These are phyloP conservation scores for Fusarium staphyleae DNA, from an alignment of 2,329 filamentous ascomycete genomes.

Conservation along the genomic window DNA sequence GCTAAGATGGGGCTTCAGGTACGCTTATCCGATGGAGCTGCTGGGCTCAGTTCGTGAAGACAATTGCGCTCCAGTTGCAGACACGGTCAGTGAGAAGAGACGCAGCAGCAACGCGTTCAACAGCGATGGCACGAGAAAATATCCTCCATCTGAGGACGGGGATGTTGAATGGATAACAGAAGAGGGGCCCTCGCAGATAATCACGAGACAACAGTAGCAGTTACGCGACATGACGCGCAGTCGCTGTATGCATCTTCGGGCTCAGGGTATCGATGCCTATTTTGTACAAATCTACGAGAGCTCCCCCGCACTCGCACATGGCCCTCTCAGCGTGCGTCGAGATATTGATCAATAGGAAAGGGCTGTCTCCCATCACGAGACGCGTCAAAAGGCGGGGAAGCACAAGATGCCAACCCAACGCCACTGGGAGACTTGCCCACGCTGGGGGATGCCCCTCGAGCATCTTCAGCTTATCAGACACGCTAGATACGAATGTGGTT, in stretches of 20 bases:
- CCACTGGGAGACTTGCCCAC: not conserved
- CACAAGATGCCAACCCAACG: not conserved
- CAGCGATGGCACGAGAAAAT: not conserved
- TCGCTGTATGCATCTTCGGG: not conserved
- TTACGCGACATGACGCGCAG: no score
- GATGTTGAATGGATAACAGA: slow-evolving; percentile 8
- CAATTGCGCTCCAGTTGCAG: not conserved
- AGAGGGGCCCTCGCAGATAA: slow-evolving; percentile 1
- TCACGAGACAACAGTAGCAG: slow-evolving; percentile 1
- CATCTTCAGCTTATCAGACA: not conserved
- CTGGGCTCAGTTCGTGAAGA: slow-evolving; percentile 20
- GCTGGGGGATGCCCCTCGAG: not conserved
- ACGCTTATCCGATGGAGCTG: slow-evolving; percentile 22
- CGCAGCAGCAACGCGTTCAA: no score
- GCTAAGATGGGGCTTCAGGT: slow-evolving; percentile 30
- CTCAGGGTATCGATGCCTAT: slow-evolving; percentile 10
- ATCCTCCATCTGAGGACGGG: not conserved
- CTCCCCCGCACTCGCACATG: not conserved
- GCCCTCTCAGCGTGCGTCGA: not conserved
- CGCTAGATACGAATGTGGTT: slow-evolving; percentile 27
- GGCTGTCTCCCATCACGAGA: not conserved
- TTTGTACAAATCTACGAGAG: slow-evolving; percentile 4
- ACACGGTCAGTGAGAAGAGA: not conserved
- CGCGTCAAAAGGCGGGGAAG: not conserved
- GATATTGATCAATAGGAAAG: slow-evolving; percentile 3